Evolutionary conservation across 1,284 basidiomycete genomes (phyloP).

Genomic region (Apiotrichum gracile): DNA sequence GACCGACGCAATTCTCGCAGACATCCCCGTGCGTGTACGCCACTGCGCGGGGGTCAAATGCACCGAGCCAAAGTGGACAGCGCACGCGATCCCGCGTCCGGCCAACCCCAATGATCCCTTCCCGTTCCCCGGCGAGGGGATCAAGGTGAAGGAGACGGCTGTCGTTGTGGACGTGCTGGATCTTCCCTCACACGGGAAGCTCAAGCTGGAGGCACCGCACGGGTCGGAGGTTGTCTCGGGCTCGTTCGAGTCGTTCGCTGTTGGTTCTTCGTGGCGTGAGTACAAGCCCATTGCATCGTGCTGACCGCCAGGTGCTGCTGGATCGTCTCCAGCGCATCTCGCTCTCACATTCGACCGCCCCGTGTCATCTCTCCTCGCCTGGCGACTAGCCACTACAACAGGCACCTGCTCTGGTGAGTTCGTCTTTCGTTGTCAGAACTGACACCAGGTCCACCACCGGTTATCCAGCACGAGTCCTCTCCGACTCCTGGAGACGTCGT

Average conservation of each 20-base stretch:
- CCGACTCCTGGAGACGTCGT: conserved; percentile 56
- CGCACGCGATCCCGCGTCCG: conserved; percentile 13
- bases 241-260: not conserved
- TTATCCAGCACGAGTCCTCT: conserved; percentile 35
- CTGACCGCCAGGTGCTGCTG: not conserved
- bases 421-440: not conserved
- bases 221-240: not conserved
- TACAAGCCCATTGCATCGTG: no score
- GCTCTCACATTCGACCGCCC: not conserved
- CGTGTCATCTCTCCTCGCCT: conserved; percentile 4
- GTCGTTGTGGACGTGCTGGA: conserved; percentile 14
- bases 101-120: conserved; percentile 20
- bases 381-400: not conserved
- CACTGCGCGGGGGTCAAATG: conserved; percentile 2
- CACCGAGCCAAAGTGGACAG: not conserved
- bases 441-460: conserved; percentile 15
- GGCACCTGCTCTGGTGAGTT: conserved; percentile 15
- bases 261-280: not conserved
- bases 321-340: not conserved
- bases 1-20: not conserved
- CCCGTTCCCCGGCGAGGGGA: conserved; percentile 38
- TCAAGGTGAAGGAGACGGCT: conserved; percentile 21
- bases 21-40: not conserved
- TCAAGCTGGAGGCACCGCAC: not conserved
- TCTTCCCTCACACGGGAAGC: not conserved